Percentiles rank a stretch among this genome's conserved stretches.
Evolutionary conservation across 2,329 filamentous ascomycete genomes (phyloP).

Genomic region (Cladophialophora carrionii): DNA sequence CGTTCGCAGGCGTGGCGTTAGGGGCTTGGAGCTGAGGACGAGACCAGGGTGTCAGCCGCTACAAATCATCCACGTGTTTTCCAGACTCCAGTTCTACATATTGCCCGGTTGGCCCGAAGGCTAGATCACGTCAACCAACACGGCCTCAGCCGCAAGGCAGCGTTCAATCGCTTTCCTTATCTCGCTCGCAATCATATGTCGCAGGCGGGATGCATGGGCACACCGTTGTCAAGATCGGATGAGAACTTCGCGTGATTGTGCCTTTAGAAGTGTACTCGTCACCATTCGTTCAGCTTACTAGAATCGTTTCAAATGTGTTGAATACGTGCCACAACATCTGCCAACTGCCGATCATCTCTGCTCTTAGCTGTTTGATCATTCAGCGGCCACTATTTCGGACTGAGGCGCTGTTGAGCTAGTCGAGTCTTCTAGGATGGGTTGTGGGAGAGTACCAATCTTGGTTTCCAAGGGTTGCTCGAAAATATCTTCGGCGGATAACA

Average conservation of each 20-base stretch:
- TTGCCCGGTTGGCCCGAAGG: background rate
- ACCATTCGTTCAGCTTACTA: background rate
- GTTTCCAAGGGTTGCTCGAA: background rate
- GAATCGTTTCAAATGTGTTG: background rate
- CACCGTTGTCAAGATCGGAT: background rate
- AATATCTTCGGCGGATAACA: background rate
- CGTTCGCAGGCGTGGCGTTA: background rate
- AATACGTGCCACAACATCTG: background rate
- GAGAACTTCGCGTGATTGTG: background rate
- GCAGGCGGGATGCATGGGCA: background rate
- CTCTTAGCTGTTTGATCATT: background rate
- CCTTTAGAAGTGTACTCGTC: too few species aligned
- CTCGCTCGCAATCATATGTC: background rate
- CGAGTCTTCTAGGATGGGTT: background rate
- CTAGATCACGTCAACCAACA: background rate
- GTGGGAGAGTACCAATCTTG: background rate
- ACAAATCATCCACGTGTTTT: background rate
- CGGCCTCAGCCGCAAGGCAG: background rate
- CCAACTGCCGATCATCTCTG: background rate
- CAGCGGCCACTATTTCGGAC: background rate
- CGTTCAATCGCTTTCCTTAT: background rate
- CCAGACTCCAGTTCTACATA: background rate
- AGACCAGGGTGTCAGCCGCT: background rate
- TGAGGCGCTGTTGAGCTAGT: background rate
- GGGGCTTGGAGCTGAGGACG: background rate